Percentiles rank a stretch among this genome's conserved stretches.
Evolutionary conservation across 768 basidiomycete species (phyloP).

Genomic region (Mycena floridula): DNA sequence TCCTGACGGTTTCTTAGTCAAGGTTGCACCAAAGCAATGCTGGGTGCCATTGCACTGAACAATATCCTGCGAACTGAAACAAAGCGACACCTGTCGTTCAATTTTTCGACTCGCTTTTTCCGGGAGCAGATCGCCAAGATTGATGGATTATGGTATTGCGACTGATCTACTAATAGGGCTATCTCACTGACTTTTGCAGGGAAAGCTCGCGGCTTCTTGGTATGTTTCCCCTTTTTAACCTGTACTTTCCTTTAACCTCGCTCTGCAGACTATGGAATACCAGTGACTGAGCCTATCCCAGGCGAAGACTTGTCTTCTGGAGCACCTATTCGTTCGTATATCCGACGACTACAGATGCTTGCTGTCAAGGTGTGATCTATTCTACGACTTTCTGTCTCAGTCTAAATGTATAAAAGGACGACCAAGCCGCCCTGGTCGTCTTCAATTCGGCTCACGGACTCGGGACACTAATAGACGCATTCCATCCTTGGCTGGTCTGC

Average conservation of each 20-base stretch:
- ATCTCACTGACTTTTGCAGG: not conserved
- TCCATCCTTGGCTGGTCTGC: slow-evolving; percentile 8
- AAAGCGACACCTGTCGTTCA: not conserved
- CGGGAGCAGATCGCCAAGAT: slow-evolving; percentile 4
- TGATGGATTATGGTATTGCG: slow-evolving; percentile 2
- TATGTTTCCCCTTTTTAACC: too few species aligned
- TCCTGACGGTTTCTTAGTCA: slow-evolving; percentile 1
- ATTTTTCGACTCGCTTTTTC: slow-evolving; percentile 7
- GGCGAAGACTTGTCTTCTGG: slow-evolving; percentile 6
- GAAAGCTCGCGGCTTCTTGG: slow-evolving; percentile 2
- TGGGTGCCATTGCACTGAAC: slow-evolving; percentile 12
- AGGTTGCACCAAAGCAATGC: slow-evolving; percentile 13
- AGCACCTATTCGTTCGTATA: slow-evolving; percentile 1
- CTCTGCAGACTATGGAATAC: slow-evolving; percentile 8
- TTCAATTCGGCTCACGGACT: slow-evolving; percentile 5
- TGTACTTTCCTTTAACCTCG: too few species aligned
- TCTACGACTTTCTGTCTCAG: too few species aligned
- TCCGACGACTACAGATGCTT: not conserved
- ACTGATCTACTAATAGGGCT: not conserved
- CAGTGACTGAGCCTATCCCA: slow-evolving; percentile 6
- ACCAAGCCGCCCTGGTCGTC: slow-evolving; percentile 1
- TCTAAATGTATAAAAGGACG: slow-evolving; percentile 7
- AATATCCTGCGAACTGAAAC: slow-evolving; percentile 1
- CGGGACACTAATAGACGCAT: slow-evolving; percentile 1
- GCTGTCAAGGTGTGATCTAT: slow-evolving; percentile 2